These are phyloP conservation scores for Citrus hindsii DNA, from an alignment of 345 rosid genomes.

Conservation along the genomic window DNA sequence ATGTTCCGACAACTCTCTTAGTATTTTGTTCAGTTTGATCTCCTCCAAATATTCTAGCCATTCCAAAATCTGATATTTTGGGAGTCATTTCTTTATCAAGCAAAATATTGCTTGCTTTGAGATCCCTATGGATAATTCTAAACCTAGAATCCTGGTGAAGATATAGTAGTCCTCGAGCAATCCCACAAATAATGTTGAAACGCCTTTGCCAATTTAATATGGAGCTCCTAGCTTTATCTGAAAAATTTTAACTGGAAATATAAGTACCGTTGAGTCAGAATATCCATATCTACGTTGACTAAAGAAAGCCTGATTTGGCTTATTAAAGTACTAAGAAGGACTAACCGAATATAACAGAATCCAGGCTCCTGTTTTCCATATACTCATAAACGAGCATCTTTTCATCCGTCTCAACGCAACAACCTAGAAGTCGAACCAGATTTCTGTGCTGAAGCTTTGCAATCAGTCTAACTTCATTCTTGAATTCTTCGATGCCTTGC, in stretches of 20 bases:
- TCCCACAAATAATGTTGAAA: conserved; percentile 58
- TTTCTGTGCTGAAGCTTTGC: conserved; percentile 85
- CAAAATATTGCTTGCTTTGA: conserved; percentile 75
- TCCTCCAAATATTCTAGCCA: conserved; percentile 78
- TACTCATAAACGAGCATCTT: conserved; percentile 85
- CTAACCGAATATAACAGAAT: background rate
- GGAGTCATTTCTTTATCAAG: conserved; percentile 66
- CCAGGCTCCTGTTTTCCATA: conserved; percentile 35
- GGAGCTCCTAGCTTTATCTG: conserved; percentile 2
- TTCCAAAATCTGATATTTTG: conserved; percentile 80
- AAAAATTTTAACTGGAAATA: conserved; percentile 9
- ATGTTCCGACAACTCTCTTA: conserved; percentile 68
- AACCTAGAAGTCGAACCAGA: conserved; percentile 70
- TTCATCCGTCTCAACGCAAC: conserved; percentile 61
- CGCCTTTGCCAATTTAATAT: conserved; percentile 58
- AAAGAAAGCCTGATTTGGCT: conserved; percentile 24
- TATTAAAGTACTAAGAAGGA: conserved; percentile 1
- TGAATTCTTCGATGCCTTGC: conserved; percentile 81
- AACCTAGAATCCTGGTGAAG: conserved; percentile 83
- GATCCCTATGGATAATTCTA: conserved; percentile 76
- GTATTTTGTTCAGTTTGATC: conserved; percentile 68
- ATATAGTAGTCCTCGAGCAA: conserved; percentile 74
- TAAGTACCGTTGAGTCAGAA: background rate
- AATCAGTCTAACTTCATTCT: conserved; percentile 73
- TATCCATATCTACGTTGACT: background rate